These are phyloP conservation scores for Cephaloascus fragrans DNA, from an alignment of 805 yeast species.

Conservation along the genomic window DNA sequence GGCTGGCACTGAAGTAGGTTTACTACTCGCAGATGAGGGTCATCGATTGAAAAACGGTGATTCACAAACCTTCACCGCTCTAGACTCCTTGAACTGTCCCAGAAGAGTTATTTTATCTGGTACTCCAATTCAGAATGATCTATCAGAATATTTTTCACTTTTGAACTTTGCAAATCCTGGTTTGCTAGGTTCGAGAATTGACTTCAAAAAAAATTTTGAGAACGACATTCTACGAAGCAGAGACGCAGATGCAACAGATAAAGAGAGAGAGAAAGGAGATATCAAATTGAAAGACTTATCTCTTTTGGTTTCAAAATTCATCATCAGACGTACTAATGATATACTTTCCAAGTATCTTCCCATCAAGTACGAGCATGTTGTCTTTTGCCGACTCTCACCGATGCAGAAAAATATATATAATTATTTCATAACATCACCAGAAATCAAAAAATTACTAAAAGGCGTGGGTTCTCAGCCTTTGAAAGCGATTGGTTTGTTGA, in stretches of 20 bases:
- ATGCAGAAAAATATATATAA: conserved; percentile 65
- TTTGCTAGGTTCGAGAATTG: conserved; percentile 70
- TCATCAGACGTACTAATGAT: conserved; percentile 92
- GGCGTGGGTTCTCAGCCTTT: conserved; percentile 76
- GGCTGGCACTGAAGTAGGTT: conserved; percentile 71
- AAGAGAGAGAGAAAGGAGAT: conserved; percentile 64
- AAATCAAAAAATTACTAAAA: conserved; percentile 52
- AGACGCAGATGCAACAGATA: conserved; percentile 82
- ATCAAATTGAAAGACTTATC: conserved; percentile 61
- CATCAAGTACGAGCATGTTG: conserved; percentile 92
- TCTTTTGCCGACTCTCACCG: conserved; percentile 78
- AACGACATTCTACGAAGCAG: conserved; percentile 72
- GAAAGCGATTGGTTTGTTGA: conserved; percentile 80
- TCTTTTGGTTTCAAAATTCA: conserved; percentile 73
- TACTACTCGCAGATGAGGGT: conserved; percentile 81
- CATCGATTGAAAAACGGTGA: conserved; percentile 84
- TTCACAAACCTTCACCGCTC: conserved; percentile 80
- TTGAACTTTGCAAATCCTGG: conserved; percentile 94
- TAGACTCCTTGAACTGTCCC: conserved; percentile 74
- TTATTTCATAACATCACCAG: conserved; percentile 72
- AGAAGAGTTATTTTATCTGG: conserved; percentile 91
- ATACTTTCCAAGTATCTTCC: conserved; percentile 90
- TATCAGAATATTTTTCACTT: conserved; percentile 86
- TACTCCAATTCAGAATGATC: conserved; percentile 93
- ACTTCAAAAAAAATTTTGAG: conserved; percentile 82